A percentile compares a stretch with the other conserved stretches of the same genome.
These are phyloP conservation scores for Penicillium verrucosum DNA, from an alignment of 2,329 filamentous ascomycete genomes.

Conservation along the genomic window DNA sequence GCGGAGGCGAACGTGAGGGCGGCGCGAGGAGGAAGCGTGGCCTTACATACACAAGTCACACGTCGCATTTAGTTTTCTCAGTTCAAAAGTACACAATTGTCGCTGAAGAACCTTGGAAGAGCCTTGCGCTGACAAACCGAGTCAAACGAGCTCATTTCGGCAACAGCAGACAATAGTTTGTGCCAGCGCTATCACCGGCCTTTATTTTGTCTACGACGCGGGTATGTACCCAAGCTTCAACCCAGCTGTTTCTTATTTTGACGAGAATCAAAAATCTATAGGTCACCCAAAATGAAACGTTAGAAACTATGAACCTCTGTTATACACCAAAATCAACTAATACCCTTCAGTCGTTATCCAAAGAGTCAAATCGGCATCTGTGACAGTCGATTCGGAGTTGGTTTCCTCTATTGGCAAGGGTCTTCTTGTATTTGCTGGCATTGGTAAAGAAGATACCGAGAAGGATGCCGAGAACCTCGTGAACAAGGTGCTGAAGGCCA, in stretches of 20 bases:
- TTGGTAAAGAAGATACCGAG: conserved; percentile 83
- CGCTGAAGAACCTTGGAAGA: background rate
- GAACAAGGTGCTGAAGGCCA: conserved; percentile 81
- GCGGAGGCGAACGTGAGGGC: conserved; percentile 5
- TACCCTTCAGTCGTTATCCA: conserved; percentile 74
- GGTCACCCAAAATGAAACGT: conserved; percentile 3
- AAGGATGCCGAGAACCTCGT: conserved; percentile 84
- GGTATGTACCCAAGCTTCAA: background rate
- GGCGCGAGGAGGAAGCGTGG: background rate
- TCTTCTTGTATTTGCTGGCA: conserved; percentile 83
- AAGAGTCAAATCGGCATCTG: conserved; percentile 89
- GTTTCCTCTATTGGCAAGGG: conserved; percentile 90
- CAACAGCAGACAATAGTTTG: background rate
- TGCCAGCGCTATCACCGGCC: background rate
- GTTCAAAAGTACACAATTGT: background rate
- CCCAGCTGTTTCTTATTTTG: background rate
- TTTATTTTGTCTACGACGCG: background rate
- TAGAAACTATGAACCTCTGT: background rate
- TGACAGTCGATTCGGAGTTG: conserved; percentile 86
- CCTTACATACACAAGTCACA: background rate
- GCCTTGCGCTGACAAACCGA: background rate
- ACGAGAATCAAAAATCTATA: background rate
- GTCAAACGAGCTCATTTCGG: background rate
- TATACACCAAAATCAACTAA: conserved; percentile 4
- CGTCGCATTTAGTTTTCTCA: background rate